Base-by-base conservation (phyloP, 2,329 filamentous ascomycete genomes). In the Lecanicillium sp. region DNA sequence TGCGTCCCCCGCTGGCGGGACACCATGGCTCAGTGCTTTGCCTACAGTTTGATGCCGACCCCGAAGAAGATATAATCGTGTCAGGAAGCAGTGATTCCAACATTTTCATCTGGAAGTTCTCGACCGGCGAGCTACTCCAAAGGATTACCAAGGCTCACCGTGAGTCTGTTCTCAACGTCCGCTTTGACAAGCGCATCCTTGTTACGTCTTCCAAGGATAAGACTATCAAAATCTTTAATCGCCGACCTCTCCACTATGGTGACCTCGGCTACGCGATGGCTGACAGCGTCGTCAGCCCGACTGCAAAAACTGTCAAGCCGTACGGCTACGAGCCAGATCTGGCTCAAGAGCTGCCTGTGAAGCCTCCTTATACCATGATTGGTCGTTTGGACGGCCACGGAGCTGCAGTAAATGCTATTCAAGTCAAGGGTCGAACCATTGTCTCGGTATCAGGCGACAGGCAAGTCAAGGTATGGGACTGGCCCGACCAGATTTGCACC, bases 131-230 rank as follows among this genome's bases (percentile, higher is more conserved):
- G 52, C 75, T 86, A 27, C 62, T 96, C 11, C 84, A 89, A 52
- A 79, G 79, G 41, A 75, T 96, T 22, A 70, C 70, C 1, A 71
- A 77, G 32, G 90, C 90, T 0, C 92, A 98, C 56, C 68, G 71
- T 20, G 92, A 98, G 59, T 95, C 90, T 0, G 89, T 98, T 0
- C 68, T 98, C 13, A 96, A 96, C 53, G 78, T 98, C 41, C 78
- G 85, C 44, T 98, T 96, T 49, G 89, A 96, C 55, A 82, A 86
- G 48, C 78, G 86, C 8, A 94, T 94, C 45, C 71, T 98, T 4
- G 87, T 96, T 11, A 98, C 92, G 1, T 96, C 92, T 53, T 96
- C 90, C 35, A 98, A 98, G 58, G 92, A 98, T 60, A 94, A 89
- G 59, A 83, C 83, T 1, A 95, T 98, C 68, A 95, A 95, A 60